Base-by-base conservation (phyloP, 352 stramenopile genomes). In the Aphanomyces stellatus region DNA sequence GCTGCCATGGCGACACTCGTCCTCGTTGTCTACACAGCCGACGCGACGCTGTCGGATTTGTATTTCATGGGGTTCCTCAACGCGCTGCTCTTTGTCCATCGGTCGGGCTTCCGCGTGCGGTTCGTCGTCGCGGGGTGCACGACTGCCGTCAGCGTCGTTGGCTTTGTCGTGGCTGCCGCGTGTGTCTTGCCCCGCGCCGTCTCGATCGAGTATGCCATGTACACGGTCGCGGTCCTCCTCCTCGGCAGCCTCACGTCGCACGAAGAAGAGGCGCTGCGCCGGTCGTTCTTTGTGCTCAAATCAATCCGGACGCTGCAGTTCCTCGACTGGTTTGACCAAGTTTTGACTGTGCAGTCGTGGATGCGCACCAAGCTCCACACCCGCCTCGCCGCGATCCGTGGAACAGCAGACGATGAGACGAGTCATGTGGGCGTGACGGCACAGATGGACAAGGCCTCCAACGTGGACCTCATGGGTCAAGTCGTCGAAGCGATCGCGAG, bases 321-420 rank as follows among this genome's bases (percentile, higher is more conserved):
- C 48, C 61, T 62, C 17, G 78, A 88, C 43, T 90, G 83, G 83
- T 88, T 89, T 60, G 67, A 72, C 27, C 76, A 88, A 25, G 79
- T 89, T 51, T 59, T 88, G 28, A 75, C 79, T 15, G 81, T 91
- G 49, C 80, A 89, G 57, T 74, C 76, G 53, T 91, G 82, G 82
- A 80, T 91, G 17, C 56, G 56, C 15, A 6, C 8, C 15, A 11
- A 22, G 13, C 27, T 62, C 4, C n/a, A n/a, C 72, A 74, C 59
- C 85, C 87, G 69, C 76, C 76, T 48, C 71, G 88, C 34, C 72
- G 63, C 11, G 72, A 82, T 1, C 73, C 88, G 51, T 80, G 80
- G 31, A 15, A 30, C 3, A 17, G 17, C n/a, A 13, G 8, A 19
- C 2, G 3, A 17, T 17, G 17, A n/a, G 24, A n/a, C 24, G 56